Evolutionary conservation across 2,329 filamentous ascomycete species (phyloP).

Genomic region (Hypocreales sp.): DNA sequence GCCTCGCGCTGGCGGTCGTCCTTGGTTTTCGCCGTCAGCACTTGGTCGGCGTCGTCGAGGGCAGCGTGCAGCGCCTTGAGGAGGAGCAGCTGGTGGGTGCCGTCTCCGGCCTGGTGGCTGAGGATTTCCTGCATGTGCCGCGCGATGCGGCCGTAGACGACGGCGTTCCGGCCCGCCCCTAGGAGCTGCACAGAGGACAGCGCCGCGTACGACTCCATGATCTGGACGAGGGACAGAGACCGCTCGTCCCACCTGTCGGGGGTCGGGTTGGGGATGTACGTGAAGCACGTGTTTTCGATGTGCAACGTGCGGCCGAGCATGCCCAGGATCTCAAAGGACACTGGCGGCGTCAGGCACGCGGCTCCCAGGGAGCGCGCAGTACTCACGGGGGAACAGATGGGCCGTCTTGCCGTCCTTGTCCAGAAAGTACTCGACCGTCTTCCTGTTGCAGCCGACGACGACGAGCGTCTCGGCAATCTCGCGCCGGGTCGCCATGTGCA

Average conservation of each 20-base stretch:
- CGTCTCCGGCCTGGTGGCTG: slow-evolving; percentile 7
- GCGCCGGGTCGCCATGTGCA: slow-evolving; percentile 31
- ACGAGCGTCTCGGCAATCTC: slow-evolving; percentile 37
- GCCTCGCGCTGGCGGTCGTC: slow-evolving; percentile 1
- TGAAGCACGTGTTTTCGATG: slow-evolving; percentile 31
- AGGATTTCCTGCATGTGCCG: slow-evolving; percentile 12
- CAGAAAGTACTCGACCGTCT: slow-evolving; percentile 29
- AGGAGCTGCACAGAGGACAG: slow-evolving; percentile 11
- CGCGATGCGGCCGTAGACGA: slow-evolving; percentile 10
- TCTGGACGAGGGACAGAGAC: slow-evolving; percentile 25
- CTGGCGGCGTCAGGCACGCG: slow-evolving; percentile 15
- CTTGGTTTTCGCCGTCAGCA: slow-evolving; percentile 19
- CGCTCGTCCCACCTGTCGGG: slow-evolving; percentile 36
- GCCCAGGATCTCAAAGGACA: slow-evolving; percentile 42
- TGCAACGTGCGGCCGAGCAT: slow-evolving; percentile 38
- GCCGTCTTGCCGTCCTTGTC: slow-evolving; percentile 21
- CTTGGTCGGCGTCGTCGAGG: slow-evolving; percentile 25
- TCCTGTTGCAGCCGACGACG: slow-evolving; percentile 36
- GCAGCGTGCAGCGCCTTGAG: slow-evolving; percentile 23
- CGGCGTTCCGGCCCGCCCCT: slow-evolving; percentile 6
- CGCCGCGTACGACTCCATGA: slow-evolving; percentile 22
- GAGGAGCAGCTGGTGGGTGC: slow-evolving; percentile 14
- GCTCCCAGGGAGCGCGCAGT: neutral
- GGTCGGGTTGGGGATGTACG: slow-evolving; percentile 41
- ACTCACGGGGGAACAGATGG: slow-evolving; percentile 34